Base-by-base conservation (phyloP, 768 basidiomycete genomes). In the Leccinum barrowsii region DNA sequence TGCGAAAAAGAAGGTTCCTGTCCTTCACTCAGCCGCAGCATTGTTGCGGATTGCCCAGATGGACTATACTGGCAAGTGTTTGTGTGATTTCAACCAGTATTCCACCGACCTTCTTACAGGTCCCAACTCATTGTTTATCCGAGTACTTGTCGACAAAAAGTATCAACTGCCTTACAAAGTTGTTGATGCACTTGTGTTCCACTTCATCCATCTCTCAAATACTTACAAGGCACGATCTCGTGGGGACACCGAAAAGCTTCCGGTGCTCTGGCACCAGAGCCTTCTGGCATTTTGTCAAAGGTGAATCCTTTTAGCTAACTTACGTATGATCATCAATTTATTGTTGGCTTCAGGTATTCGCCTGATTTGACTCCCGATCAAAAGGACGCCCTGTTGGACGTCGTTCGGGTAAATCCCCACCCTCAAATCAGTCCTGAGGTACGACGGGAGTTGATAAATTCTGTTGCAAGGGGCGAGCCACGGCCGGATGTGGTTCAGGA, bases 181-280 rank as follows among this genome's bases (percentile, higher is more conserved):
- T 28, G 85, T 99, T 54, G 97, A 99, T 70, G 90, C 92, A 3
- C 84, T 99, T 58, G 95, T 98, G 12, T 96, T 97, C 80, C 97
- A 99, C 77, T 99, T 97, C 72, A 94, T 98, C 67, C 89, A 94
- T 24, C 85, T 98, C 46, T 94, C 94, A 24, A 96, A 97, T 72
- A 87, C 86, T 13, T 90, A 92, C 75, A 92, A 88, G 74, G 85
- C 84, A 48, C 85, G 80, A 57, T 78, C 76, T 19, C 79, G 84
- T 50, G 88, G 85, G 24, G 90, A 92, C 51, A 76, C 84, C 2
- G 86, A 89, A 50, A 86, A 87, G 70, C 80, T 98, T 30, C 96
- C 97, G n/a, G 97, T 98, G 12, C 79, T 99, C 11, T 99, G 97
- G 97, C 93, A 99, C 72, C 97, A 99, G 74, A 92, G 91, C 71